phyloP scores from a whole-genome alignment of 164 flowering plant species.

The Echeveria elegans region DNA sequence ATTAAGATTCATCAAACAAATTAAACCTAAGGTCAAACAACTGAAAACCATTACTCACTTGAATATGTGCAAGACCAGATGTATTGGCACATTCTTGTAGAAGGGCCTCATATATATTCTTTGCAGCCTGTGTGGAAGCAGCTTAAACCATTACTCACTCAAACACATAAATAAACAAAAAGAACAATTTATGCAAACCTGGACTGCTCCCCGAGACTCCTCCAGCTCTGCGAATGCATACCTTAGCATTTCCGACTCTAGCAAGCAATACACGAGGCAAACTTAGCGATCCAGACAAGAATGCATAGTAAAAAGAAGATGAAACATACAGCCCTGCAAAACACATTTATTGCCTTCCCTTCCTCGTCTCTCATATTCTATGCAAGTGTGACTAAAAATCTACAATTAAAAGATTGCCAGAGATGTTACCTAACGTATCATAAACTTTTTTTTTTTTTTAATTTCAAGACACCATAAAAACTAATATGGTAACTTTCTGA shows the following conservation, averaged over 20 bases:
- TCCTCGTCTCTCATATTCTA: not conserved
- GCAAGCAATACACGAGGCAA: not conserved
- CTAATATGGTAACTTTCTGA: not conserved
- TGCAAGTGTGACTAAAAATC: not conserved
- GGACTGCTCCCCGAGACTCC: constrained; percentile 86
- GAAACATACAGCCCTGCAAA: not conserved
- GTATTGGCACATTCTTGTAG: constrained; percentile 53
- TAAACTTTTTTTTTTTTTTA: not conserved
- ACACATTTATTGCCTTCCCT: not conserved
- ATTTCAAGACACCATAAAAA: not conserved
- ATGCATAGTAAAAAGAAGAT: not conserved
- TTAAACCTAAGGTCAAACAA: not conserved
- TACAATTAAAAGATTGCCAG: not conserved
- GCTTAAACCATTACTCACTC: constrained; percentile 1
- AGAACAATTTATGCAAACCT: constrained; percentile 28
- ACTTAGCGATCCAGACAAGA: not conserved
- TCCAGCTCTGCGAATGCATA: constrained; percentile 96
- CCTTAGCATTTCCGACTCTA: constrained; percentile 78
- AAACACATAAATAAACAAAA: not conserved
- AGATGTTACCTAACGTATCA: not conserved
- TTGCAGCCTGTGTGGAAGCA: constrained; percentile 64
- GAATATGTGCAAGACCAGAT: constrained; percentile 79
- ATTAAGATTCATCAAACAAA: not conserved
- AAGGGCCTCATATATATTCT: constrained; percentile 78
- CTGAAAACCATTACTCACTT: constrained; percentile 34